These are phyloP conservation scores for Periconia macrospinosa DNA, from an alignment of 2,329 filamentous ascomycete genomes.

Conservation along the genomic window DNA sequence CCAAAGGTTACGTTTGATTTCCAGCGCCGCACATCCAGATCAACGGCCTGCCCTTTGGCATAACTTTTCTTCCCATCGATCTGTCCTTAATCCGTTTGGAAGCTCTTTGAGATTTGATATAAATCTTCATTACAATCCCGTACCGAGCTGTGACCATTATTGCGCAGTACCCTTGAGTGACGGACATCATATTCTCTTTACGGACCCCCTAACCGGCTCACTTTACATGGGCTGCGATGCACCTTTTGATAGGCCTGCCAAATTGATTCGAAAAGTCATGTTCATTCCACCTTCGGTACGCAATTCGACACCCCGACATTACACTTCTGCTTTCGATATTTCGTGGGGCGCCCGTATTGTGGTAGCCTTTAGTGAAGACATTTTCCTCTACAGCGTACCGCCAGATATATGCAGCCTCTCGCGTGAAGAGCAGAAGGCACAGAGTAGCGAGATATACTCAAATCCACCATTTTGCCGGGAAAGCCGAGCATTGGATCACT, in stretches of 20 bases:
- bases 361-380: constrained; percentile 55
- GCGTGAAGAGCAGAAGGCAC: constrained; percentile 24
- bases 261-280: constrained; percentile 61
- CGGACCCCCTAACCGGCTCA: constrained; percentile 59
- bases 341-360: constrained; percentile 61
- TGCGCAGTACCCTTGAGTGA: constrained; percentile 66
- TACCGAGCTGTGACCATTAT: constrained; percentile 58
- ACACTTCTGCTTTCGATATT: constrained; percentile 60
- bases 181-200: constrained; percentile 66
- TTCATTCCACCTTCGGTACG: constrained; percentile 47
- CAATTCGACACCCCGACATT: constrained; percentile 52
- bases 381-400: constrained; percentile 66
- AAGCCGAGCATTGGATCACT: constrained; percentile 25
- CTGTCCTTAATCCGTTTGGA: constrained; percentile 21
- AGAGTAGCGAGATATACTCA: constrained; percentile 21
- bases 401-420: constrained; percentile 49
- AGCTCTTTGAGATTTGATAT: constrained; percentile 25
- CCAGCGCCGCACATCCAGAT: constrained; percentile 56
- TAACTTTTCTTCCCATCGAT: constrained; percentile 23
- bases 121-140: constrained; percentile 5
- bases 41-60: constrained; percentile 28
- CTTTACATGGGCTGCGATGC: constrained; percentile 66
- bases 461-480: constrained; percentile 10
- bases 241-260: constrained; percentile 58
- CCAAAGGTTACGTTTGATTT: constrained; percentile 64